phyloP scores from a whole-genome alignment of 441 rosid genomes.

The Erodium texanum region DNA sequence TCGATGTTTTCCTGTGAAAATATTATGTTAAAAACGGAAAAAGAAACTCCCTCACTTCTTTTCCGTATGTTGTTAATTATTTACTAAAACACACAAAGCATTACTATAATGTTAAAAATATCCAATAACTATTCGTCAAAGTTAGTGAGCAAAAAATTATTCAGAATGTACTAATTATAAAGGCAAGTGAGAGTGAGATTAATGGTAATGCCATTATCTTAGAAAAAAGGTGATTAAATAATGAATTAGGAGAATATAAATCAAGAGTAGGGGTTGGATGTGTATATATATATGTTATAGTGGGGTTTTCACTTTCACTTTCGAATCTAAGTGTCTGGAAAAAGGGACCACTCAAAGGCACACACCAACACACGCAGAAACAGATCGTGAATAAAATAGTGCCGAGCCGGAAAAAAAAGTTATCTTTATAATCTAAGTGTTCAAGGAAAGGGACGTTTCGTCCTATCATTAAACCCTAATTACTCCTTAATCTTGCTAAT shows the following conservation, averaged over 20 bases:
- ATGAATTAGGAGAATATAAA: neutral
- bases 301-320: slow-evolving; percentile 26
- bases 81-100: no score
- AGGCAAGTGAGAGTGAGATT: no score
- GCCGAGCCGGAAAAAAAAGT: neutral
- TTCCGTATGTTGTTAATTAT: no score
- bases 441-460: slow-evolving; percentile 24
- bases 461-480: neutral
- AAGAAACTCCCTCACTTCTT: no score
- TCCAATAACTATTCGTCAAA: no score
- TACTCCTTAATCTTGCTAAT: neutral
- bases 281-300: no score
- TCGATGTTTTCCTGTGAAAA: no score
- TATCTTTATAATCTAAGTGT: slow-evolving; percentile 9
- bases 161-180: no score
- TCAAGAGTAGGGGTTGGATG: neutral
- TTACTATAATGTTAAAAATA: no score
- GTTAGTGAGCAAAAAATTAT: no score
- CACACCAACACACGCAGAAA: slow-evolving; percentile 3
- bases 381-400: slow-evolving; percentile 3
- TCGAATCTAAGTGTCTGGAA: slow-evolving; percentile 24
- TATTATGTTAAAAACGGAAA: no score
- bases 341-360: slow-evolving; percentile 24
- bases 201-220: neutral
- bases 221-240: neutral